A percentile compares a stretch with the other conserved stretches of the same genome.
Conservation (phyloP, 768 basidiomycete species). For the Cyathus striatus region DNA sequence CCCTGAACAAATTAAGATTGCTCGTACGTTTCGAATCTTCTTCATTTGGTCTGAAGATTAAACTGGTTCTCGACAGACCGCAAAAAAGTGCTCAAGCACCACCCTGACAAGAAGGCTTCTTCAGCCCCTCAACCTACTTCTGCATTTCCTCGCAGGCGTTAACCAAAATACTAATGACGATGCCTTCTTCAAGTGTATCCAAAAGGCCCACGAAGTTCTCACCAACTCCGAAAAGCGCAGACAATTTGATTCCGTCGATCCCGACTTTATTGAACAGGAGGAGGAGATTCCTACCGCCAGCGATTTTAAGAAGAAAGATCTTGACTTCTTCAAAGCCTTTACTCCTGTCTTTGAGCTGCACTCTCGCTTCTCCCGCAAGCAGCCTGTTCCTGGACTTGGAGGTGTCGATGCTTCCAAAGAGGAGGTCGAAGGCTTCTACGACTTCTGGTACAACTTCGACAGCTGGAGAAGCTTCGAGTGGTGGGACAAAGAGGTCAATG, state of each 20-base stretch:
- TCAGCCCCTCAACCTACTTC: constrained; percentile 21
- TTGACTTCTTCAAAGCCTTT: constrained; percentile 70
- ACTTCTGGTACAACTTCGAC: constrained; percentile 99
- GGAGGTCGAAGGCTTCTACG: constrained; percentile 90
- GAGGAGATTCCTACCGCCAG: constrained; percentile 68
- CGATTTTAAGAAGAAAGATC: constrained; percentile 54
- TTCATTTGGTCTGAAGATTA: too few relatives aligned
- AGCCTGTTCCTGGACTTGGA: constrained; percentile 84
- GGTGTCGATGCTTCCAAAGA: constrained; percentile 65
- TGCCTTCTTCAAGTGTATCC: constrained; percentile 99
- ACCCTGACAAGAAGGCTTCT: constrained; percentile 89
- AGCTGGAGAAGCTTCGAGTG: constrained; percentile 98
- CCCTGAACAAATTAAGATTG: constrained; percentile 90
- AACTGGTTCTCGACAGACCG: too few relatives aligned
- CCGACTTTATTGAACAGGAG: constrained; percentile 64
- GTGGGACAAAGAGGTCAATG: constrained; percentile 97
- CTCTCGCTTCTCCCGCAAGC: constrained; percentile 83
- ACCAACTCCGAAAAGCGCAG: constrained; percentile 81
- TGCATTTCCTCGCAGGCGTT: constrained; percentile 42
- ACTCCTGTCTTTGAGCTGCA: constrained; percentile 86
- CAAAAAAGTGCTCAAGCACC: constrained; percentile 98
- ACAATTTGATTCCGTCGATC: constrained; percentile 97
- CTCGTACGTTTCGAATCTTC: too few relatives aligned
- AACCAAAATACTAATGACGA: constrained; percentile 91
- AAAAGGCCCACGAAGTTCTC: constrained; percentile 95